Percentiles rank a stretch among this genome's conserved stretches.
Evolutionary conservation across 176 grass and related monocot genomes (phyloP).

Genomic region (Triticum urartu): DNA sequence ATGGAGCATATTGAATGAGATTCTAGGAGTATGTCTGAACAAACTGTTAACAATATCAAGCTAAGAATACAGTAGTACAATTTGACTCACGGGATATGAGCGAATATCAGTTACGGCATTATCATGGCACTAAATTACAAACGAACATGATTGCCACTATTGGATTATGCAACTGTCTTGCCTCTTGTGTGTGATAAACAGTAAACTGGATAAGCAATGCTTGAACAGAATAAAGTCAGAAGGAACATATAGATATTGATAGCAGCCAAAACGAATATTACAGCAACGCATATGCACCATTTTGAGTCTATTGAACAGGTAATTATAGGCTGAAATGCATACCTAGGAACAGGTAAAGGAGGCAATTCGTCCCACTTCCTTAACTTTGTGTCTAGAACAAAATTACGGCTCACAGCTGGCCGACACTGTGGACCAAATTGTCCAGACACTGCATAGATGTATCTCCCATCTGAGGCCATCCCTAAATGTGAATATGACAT

Average conservation of each 20-base stretch:
- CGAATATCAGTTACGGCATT: background rate
- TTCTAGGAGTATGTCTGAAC: background rate
- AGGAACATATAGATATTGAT: background rate
- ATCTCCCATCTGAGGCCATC: slow-evolving; percentile 78
- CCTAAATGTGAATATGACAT: slow-evolving; percentile 91
- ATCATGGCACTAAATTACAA: background rate
- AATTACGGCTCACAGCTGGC: slow-evolving; percentile 57
- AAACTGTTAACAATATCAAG: background rate
- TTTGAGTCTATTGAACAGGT: background rate
- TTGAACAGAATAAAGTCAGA: background rate
- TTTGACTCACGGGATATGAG: background rate
- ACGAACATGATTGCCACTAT: background rate
- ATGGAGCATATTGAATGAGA: background rate
- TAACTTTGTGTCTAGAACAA: slow-evolving; percentile 76
- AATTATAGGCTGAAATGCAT: slow-evolving; percentile 6
- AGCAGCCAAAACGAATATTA: background rate
- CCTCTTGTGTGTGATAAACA: background rate
- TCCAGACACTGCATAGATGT: slow-evolving; percentile 77
- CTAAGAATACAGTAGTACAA: background rate
- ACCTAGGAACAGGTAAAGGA: slow-evolving; percentile 75
- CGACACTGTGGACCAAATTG: slow-evolving; percentile 80
- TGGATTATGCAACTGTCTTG: background rate
- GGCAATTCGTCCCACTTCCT: slow-evolving; percentile 66
- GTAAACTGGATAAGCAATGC: background rate
- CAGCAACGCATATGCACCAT: background rate